phyloP scores from a whole-genome alignment of 768 basidiomycete genomes.

The Lactarius akahatsu region DNA sequence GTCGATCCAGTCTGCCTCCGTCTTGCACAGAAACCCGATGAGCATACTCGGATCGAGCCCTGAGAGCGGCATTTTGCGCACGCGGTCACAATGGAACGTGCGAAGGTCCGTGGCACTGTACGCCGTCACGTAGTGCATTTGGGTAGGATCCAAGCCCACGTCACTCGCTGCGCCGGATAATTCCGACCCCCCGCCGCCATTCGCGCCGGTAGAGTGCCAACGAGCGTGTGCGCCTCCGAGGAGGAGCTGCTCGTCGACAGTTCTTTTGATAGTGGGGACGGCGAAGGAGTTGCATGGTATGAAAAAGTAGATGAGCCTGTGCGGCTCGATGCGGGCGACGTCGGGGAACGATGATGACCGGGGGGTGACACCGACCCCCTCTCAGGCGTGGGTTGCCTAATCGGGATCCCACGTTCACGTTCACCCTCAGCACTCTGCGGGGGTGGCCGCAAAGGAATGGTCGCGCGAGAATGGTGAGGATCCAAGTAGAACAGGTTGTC shows the following conservation, averaged over 20 bases:
- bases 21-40: conserved; percentile 83
- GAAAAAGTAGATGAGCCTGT: conserved; percentile 44
- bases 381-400: conserved; percentile 26
- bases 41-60: conserved; percentile 97
- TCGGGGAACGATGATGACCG: conserved; percentile 30
- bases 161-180: conserved; percentile 20
- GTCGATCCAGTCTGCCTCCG: conserved; percentile 85
- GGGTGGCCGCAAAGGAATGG: conserved; percentile 65
- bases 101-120: conserved; percentile 72
- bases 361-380: conserved; percentile 21
- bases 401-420: conserved; percentile 12
- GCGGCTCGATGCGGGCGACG: conserved; percentile 32
- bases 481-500: conserved; percentile 84
- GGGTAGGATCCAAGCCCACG: conserved; percentile 41
- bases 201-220: conserved; percentile 38
- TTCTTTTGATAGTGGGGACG: conserved; percentile 66
- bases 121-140: conserved; percentile 66
- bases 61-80: conserved; percentile 90
- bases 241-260: conserved; percentile 47
- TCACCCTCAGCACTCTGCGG: conserved; percentile 33
- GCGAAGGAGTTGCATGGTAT: conserved; percentile 57
- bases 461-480: conserved; percentile 74
- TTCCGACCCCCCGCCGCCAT: conserved; percentile 36
- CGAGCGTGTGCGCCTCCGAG: conserved; percentile 36
- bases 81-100: conserved; percentile 96